A percentile compares a stretch with the other conserved stretches of the same genome.
Evolutionary conservation across 257 asterid species (phyloP).

Genomic region (Solanum megistacrolobum): DNA sequence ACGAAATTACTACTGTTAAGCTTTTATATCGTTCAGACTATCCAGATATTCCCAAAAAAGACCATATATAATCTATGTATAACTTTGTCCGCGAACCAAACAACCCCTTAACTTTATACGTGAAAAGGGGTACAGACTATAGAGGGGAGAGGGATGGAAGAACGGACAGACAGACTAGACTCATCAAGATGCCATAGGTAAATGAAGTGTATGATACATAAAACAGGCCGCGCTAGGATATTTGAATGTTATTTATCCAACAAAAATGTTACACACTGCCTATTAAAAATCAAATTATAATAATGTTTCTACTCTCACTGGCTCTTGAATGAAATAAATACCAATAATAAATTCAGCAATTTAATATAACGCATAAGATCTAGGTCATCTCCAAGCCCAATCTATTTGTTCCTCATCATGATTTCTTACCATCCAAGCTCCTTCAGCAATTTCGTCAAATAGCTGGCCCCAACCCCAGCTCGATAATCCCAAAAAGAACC

Average conservation of each 20-base stretch:
- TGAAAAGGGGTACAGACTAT: not conserved
- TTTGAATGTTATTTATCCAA: not conserved
- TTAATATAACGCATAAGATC: not conserved
- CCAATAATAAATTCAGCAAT: not conserved
- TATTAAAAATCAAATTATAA: not conserved
- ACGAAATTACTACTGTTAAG: not conserved
- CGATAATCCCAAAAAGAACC: constrained; percentile 78
- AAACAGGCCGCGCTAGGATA: not conserved
- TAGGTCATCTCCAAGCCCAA: constrained; percentile 40
- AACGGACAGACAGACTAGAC: not conserved
- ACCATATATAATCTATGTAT: not conserved
- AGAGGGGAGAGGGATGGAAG: not conserved
- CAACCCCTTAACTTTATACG: not conserved
- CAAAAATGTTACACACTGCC: not conserved
- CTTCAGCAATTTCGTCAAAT: constrained; percentile 68
- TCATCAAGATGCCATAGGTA: not conserved
- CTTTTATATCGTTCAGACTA: not conserved
- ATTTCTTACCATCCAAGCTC: constrained; percentile 67
- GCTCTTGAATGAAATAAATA: not conserved
- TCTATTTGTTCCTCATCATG: constrained; percentile 33
- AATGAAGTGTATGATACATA: not conserved
- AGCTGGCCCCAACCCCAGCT: constrained; percentile 86
- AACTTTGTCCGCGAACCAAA: not conserved
- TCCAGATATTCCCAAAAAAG: not conserved
- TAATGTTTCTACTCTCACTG: not conserved